phyloP scores from a whole-genome alignment of 306 rosid genomes.

The Luffa acutangula region DNA sequence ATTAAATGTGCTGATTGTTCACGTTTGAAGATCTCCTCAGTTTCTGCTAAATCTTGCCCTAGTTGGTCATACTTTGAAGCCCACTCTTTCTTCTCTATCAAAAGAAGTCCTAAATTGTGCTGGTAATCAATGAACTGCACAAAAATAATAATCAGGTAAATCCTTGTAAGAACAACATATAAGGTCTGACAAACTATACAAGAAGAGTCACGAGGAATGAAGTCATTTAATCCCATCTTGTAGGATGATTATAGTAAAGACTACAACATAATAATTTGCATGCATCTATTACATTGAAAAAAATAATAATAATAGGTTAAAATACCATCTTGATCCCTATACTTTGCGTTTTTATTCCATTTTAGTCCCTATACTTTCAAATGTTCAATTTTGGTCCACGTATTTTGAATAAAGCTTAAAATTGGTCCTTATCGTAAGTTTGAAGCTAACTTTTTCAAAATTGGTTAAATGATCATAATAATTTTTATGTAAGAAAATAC shows the following conservation, averaged over 20 bases:
- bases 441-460: no score
- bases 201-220: not conserved
- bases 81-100: constrained; percentile 82
- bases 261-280: not conserved
- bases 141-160: not conserved
- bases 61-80: constrained; percentile 41
- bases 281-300: not conserved
- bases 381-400: no score
- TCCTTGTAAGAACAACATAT: not conserved
- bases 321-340: no score
- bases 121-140: constrained; percentile 81
- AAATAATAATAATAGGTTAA: no score
- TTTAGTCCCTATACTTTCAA: no score
- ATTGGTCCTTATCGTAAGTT: no score
- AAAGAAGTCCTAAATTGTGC: constrained; percentile 80
- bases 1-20: constrained; percentile 68
- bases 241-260: not conserved
- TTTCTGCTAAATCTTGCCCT: constrained; percentile 53
- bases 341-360: no score
- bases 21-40: constrained; percentile 70
- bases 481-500: no score
- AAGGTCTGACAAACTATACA: not conserved
- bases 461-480: no score
- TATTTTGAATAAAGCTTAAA: no score
- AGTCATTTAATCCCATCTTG: not conserved